These are phyloP conservation scores for Verbena officinalis DNA, from an alignment of 257 asterid genomes.

Conservation along the genomic window DNA sequence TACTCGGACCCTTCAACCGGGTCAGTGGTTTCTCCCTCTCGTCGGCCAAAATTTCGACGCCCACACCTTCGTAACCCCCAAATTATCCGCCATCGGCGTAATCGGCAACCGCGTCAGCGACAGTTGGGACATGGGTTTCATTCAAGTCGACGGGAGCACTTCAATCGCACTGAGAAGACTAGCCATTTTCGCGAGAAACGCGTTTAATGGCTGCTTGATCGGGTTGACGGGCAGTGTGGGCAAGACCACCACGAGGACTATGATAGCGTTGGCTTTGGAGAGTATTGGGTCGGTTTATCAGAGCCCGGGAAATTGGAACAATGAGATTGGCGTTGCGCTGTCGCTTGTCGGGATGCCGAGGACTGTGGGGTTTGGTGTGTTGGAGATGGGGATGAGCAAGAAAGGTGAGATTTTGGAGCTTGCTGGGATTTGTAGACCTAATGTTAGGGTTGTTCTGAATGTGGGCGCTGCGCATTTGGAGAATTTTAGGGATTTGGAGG, in stretches of 20 bases:
- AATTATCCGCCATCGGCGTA: conserved; percentile 32
- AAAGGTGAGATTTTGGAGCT: conserved; percentile 43
- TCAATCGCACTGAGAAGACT: conserved; percentile 18
- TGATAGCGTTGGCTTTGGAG: conserved; percentile 32
- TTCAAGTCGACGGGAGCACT: conserved; percentile 26
- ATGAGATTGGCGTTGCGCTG: conserved; percentile 36
- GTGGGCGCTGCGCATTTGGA: conserved; percentile 45
- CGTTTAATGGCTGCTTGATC: conserved; percentile 33
- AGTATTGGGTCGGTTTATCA: conserved; percentile 28
- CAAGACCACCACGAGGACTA: conserved; percentile 36
- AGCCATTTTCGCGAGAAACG: conserved; percentile 29
- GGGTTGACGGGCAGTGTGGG: conserved; percentile 47
- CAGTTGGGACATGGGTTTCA: conserved; percentile 34
- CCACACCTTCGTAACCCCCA: conserved; percentile 35
- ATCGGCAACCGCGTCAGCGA: conserved; percentile 30
- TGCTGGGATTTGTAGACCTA: conserved; percentile 36
- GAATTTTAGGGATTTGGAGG: conserved; percentile 36
- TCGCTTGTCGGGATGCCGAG: conserved; percentile 37
- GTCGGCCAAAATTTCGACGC: conserved; percentile 38
- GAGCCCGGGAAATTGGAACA: conserved; percentile 41
- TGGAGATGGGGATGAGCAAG: conserved; percentile 43
- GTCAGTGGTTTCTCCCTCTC: conserved; percentile 43
- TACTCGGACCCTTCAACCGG: conserved; percentile 40
- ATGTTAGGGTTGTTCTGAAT: conserved; percentile 38
- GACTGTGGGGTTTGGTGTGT: conserved; percentile 35